Evolutionary conservation across 2,329 filamentous ascomycete genomes (phyloP).

Genomic region (Paraconiothyrium brasiliense): DNA sequence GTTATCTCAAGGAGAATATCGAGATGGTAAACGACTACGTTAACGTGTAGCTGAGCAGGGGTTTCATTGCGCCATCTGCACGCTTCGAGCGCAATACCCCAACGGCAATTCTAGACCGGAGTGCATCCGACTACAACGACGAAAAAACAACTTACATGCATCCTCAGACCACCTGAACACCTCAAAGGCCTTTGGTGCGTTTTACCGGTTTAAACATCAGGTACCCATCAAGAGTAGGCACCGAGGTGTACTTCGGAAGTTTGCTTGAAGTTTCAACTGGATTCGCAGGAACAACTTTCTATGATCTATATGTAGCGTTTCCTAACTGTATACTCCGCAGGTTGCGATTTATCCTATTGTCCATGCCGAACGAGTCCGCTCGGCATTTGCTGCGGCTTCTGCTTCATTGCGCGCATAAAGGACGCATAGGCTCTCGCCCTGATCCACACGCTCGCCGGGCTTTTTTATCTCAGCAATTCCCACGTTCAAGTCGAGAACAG

Average conservation of each 20-base stretch:
- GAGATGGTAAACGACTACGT: background rate
- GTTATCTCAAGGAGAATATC: too few species aligned
- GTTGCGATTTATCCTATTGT: background rate
- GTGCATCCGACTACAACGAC: background rate
- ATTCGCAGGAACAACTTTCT: background rate
- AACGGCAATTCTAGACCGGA: background rate
- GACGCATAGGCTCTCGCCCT: background rate
- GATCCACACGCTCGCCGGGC: background rate
- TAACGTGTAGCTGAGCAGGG: background rate
- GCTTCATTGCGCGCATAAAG: background rate
- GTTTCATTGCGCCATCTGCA: constrained; percentile 5
- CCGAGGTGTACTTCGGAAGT: too few species aligned
- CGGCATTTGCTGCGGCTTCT: background rate
- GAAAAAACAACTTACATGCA: background rate
- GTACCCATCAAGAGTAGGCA: background rate
- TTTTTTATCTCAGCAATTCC: constrained; percentile 3
- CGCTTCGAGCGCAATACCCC: background rate
- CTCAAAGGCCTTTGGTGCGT: background rate
- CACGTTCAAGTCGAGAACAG: constrained; percentile 3
- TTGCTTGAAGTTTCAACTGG: background rate
- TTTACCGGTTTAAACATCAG: background rate
- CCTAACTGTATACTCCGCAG: background rate
- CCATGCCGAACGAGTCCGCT: background rate
- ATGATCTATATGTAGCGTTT: background rate
- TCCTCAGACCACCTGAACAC: background rate